Conservation (phyloP, 164 flowering plant species). For the Berberis thunbergii region DNA sequence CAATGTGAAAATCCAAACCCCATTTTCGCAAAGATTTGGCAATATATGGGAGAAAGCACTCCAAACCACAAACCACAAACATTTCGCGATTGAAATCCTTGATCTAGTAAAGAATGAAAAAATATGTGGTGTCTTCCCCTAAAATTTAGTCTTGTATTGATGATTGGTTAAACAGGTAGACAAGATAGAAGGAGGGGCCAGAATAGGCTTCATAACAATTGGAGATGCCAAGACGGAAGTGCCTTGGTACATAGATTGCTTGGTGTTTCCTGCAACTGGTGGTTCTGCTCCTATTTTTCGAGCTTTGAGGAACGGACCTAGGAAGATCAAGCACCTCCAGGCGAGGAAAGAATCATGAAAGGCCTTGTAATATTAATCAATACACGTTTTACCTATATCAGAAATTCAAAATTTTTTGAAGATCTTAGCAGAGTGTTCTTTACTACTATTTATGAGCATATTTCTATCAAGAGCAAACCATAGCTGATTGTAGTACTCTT, state of each 20-base stretch:
- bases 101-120: no score
- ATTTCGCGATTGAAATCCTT: no score
- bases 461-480: no score
- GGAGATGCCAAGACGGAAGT: conserved; percentile 61
- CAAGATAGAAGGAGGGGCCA: conserved; percentile 66
- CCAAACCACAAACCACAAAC: no score
- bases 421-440: no score
- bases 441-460: no score
- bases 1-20: no score
- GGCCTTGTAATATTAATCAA: conserved; percentile 21
- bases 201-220: conserved; percentile 57
- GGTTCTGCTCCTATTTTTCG: conserved; percentile 49
- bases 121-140: not conserved
- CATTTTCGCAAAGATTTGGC: no score
- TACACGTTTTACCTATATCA: no score
- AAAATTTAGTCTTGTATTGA: not conserved
- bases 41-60: no score
- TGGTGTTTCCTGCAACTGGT: conserved; percentile 47
- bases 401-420: no score
- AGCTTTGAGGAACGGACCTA: conserved; percentile 58
- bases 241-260: conserved; percentile 62
- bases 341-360: conserved; percentile 79
- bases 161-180: conserved; percentile 43
- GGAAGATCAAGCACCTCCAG: conserved; percentile 53
- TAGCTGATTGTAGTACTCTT: no score